These are phyloP conservation scores for Penicillium soppii DNA, from an alignment of 495 filamentous ascomycete genomes.

Conservation along the genomic window DNA sequence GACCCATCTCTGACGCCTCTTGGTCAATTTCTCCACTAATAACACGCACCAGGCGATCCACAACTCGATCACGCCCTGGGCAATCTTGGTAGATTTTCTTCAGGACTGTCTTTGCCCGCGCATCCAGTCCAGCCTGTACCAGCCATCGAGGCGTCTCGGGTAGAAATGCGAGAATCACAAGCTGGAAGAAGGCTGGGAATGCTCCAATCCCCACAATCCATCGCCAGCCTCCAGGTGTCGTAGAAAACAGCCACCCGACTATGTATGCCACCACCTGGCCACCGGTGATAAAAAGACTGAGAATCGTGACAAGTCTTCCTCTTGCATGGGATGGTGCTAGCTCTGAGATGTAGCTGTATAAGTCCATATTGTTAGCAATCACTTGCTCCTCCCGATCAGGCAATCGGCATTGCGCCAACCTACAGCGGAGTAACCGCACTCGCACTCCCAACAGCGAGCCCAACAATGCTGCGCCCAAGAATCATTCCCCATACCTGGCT, in stretches of 20 bases:
- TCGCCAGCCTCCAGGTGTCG: slow-evolving; percentile 70
- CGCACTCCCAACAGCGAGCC: slow-evolving; percentile 77
- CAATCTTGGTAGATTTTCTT: slow-evolving; percentile 59
- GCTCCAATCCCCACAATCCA: slow-evolving; percentile 90
- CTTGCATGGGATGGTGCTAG: slow-evolving; percentile 72
- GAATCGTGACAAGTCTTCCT: slow-evolving; percentile 75
- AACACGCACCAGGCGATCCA: slow-evolving; percentile 56
- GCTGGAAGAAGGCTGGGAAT: slow-evolving; percentile 70
- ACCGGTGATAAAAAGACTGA: slow-evolving; percentile 75
- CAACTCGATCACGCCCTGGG: slow-evolving; percentile 43
- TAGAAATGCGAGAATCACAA: slow-evolving; percentile 61
- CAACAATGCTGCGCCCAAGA: slow-evolving; percentile 74
- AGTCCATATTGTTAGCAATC: neutral
- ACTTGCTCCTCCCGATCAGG: neutral
- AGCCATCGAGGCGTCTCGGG: slow-evolving; percentile 90
- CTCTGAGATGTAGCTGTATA: slow-evolving; percentile 72
- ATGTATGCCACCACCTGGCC: slow-evolving; percentile 88
- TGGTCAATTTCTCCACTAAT: slow-evolving; percentile 69
- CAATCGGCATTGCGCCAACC: slow-evolving; percentile 11
- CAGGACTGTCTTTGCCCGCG: slow-evolving; percentile 62
- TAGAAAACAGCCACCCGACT: slow-evolving; percentile 64
- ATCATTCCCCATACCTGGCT: slow-evolving; percentile 69
- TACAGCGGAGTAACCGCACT: slow-evolving; percentile 80
- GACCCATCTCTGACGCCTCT: slow-evolving; percentile 53
- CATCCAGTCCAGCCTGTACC: slow-evolving; percentile 60